Evolutionary conservation across 1,284 basidiomycete species (phyloP).

Genomic region (Trametes hirsuta): DNA sequence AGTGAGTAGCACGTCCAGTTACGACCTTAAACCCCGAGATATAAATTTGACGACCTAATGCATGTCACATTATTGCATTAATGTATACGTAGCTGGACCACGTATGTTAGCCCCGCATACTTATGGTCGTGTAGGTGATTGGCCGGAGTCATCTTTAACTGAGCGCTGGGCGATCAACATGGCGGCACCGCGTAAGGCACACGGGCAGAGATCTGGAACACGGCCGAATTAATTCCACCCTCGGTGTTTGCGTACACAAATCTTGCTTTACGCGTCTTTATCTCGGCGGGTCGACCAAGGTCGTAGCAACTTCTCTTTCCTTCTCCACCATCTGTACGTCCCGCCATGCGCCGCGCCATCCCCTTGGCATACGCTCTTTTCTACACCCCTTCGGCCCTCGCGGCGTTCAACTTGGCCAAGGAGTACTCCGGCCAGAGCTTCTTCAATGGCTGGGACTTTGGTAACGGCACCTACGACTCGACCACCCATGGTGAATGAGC

Average conservation of each 20-base stretch:
- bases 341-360: constrained; percentile 8
- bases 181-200: not conserved
- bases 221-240: not conserved
- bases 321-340: not conserved
- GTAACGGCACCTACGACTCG: constrained; percentile 50
- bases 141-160: too few species aligned
- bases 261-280: not conserved
- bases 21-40: too few species aligned
- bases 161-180: not conserved
- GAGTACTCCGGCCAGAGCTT: constrained; percentile 49
- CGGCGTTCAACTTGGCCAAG: constrained; percentile 15
- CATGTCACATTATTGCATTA: too few species aligned
- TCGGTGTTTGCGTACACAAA: not conserved
- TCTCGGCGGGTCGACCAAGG: not conserved
- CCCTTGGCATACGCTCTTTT: constrained; percentile 17
- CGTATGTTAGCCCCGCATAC: too few species aligned
- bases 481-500: constrained; percentile 39
- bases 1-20: too few species aligned
- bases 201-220: not conserved
- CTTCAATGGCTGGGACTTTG: constrained; percentile 58
- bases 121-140: too few species aligned
- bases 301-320: not conserved
- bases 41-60: too few species aligned
- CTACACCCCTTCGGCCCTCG: constrained; percentile 3
- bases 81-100: too few species aligned